Base-by-base conservation (phyloP, 2,329 filamentous ascomycete genomes). In the Zymoseptoria ardabiliae region DNA sequence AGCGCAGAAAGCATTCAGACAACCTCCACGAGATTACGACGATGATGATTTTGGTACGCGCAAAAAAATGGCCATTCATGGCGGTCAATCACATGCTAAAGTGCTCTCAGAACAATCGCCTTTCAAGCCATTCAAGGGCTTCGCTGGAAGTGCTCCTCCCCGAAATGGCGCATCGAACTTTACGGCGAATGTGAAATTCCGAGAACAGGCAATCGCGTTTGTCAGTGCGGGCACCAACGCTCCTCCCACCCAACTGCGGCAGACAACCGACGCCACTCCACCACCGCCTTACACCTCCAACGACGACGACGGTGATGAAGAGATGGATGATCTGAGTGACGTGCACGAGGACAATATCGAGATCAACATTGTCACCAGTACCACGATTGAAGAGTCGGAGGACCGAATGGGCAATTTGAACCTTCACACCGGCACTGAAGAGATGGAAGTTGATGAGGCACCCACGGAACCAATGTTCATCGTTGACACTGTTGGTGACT, bases 191-290 rank as follows among this genome's bases (percentile, higher is more conserved):
- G 72, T 74, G 54, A 79, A 78, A 63, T 75, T 88, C 54, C 78
- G 85, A 60, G 74, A 86, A 65, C 76, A 79, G 57, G 75, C 75
- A 22, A 78, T 88, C 55, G 70, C 73, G 1, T 89, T 89, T 68
- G 79, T 88, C 61, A 85, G 82, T 68, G 84, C 83, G 35, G 83
- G 83, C 21, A 73, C 72, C 49, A 71, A 79, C 56, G 71, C 77
- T 41, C 35, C 35, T 45, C 35, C 35, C 6, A 7, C 35, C 6
- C 35, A n/a, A 7, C 17, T 45, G 35, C 20, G 59, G 55, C n/a
- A 45, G 60, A 23, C 53, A 63, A 21, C 54, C 57, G 13, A 54
- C 60, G 45, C 22, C 74, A 57, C 61, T 72, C 58, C 71, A 72
- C 20, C 48, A 64, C 48, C 67, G 73, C 13, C 70, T 75, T 30